Conservation (phyloP, 139 green algal genomes). For the Coccomyxa sp. region DNA sequence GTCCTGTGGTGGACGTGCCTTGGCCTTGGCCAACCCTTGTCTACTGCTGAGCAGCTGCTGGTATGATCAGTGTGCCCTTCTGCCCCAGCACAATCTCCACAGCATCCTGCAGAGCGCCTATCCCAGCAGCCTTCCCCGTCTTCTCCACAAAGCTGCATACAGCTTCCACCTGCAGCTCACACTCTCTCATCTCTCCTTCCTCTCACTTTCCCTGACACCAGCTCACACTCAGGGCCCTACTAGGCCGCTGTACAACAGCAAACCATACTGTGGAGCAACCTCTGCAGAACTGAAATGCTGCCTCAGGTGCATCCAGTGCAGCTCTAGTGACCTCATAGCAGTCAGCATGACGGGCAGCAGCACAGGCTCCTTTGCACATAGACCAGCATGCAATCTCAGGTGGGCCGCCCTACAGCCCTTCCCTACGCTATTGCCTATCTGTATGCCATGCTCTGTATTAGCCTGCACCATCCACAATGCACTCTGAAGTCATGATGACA, state of each 20-base stretch:
- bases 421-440: no score
- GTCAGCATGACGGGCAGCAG: no score
- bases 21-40: no score
- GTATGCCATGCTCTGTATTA: not conserved
- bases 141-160: slow-evolving; percentile 18
- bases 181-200: no score
- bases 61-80: slow-evolving; percentile 13
- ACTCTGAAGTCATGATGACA: not conserved
- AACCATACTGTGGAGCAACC: not conserved
- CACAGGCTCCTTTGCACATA: not conserved
- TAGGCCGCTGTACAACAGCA: no score
- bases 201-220: no score
- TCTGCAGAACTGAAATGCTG: not conserved
- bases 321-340: no score
- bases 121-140: slow-evolving; percentile 14
- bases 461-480: not conserved
- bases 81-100: slow-evolving; percentile 11
- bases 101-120: slow-evolving; percentile 21
- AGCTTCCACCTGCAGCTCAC: not conserved
- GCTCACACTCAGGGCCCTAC: no score
- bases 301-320: no score
- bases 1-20: no score
- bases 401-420: no score
- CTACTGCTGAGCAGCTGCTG: no score
- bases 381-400: not conserved